Evolutionary conservation across 2,329 filamentous ascomycete genomes (phyloP), one percentile per base, ranked within the genome.

Genomic region (Fusarium palustre): DNA sequence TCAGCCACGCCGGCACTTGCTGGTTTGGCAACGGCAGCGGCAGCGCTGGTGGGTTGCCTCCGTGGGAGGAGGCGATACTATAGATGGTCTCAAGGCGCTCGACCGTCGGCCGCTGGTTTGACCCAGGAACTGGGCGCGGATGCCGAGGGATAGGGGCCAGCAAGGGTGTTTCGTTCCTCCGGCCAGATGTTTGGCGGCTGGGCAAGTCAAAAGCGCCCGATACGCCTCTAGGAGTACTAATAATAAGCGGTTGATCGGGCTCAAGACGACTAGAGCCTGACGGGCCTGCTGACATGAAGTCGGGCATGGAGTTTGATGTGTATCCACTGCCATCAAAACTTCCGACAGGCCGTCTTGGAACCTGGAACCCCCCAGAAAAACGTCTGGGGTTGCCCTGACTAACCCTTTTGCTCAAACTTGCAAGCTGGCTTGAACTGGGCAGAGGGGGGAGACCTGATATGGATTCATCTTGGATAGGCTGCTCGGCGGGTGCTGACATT

Each of bases 201-300:
- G 84, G 83, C 3, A 78, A 71, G 59, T 88, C 86, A 66, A 83
- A 87, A 2, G 83, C 85, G 4, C 87, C 87, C 0, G 81, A 79
- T 11, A 88, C 81, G 18, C 87, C 87, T 12, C 78, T 82, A 2
- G 87, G 87, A 5, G 87, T 89, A 75, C 87, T 89, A 75, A 89
- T 88, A 55, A 89, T 89, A 28, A 89, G 79, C 6, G 87, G 86
- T 55, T 84, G 83, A 38, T 88, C 86, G 28, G 84, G 72, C 20
- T 76, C 73, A 36, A 63, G 64, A 13, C 57, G 64, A 22, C 55
- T 52, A 28, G 49, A 63, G 24, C 61, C 45, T 9, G 61, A 55
- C 30, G 55, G 42, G 31, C 66, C 59, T 24, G 62, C 24, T 18
- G 64, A 66, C 8, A 69, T 73, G 74, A 18, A 75, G 63, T 15